A percentile compares a stretch with the other conserved stretches of the same genome.
These are phyloP conservation scores for Pyronema omphalodes DNA, from an alignment of 495 filamentous ascomycete species.

Conservation along the genomic window DNA sequence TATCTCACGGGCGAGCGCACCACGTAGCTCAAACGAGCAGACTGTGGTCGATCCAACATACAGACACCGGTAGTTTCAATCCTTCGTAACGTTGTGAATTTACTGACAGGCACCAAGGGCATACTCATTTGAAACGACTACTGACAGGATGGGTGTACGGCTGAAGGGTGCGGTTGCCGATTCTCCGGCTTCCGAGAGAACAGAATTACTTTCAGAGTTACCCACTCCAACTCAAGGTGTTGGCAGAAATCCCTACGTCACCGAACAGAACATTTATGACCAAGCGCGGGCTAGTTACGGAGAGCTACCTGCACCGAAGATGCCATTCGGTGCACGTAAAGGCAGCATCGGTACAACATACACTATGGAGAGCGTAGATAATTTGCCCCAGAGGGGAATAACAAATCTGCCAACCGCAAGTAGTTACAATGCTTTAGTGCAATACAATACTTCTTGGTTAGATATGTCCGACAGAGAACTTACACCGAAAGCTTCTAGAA, in stretches of 20 bases:
- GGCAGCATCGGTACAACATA: not conserved
- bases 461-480: not conserved
- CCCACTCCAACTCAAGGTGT: not conserved
- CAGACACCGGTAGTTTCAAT: too few relatives aligned
- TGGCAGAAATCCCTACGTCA: too few relatives aligned
- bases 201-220: not conserved
- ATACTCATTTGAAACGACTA: slow-evolving; percentile 4
- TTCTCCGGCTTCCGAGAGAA: not conserved
- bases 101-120: not conserved
- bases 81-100: not conserved
- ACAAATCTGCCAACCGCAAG: not conserved
- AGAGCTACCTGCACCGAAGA: too few relatives aligned
- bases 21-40: too few relatives aligned
- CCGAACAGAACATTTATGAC: too few relatives aligned
- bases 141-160: not conserved
- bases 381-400: not conserved
- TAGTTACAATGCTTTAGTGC: not conserved
- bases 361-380: not conserved
- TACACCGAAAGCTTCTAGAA: not conserved
- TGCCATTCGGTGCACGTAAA: too few relatives aligned
- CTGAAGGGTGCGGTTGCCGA: not conserved
- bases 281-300: too few relatives aligned
- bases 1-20: too few relatives aligned
- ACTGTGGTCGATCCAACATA: too few relatives aligned
- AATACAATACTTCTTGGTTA: not conserved